Conservation (phyloP, 2,329 filamentous ascomycete species). For the Emmonsiellopsis sp. region DNA sequence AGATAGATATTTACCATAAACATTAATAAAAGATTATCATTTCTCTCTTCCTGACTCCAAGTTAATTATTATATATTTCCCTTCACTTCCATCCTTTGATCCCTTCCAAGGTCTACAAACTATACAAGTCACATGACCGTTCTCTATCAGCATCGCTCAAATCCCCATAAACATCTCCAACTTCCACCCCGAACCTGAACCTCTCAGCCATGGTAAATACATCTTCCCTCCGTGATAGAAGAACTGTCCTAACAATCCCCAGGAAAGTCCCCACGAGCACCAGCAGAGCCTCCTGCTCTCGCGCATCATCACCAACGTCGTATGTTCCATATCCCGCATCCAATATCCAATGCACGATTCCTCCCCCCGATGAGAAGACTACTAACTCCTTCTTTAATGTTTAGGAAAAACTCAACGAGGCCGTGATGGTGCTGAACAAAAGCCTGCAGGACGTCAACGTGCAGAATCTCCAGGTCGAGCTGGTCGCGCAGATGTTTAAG, state of each 20-base stretch:
- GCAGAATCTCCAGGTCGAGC: constrained; percentile 96
- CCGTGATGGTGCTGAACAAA: constrained; percentile 86
- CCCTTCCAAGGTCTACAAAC: too few species aligned
- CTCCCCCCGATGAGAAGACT: neutral
- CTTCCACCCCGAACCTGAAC: neutral
- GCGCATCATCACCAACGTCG: constrained; percentile 94
- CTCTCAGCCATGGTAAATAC: neutral
- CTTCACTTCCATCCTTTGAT: too few species aligned
- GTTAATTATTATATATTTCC: too few species aligned
- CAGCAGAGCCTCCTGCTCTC: constrained; percentile 90
- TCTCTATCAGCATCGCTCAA: too few species aligned
- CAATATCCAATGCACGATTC: neutral
- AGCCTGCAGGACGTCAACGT: constrained; percentile 96
- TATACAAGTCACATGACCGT: too few species aligned
- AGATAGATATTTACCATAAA: too few species aligned
- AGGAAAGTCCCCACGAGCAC: constrained; percentile 95
- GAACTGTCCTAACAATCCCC: neutral
- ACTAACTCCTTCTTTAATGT: neutral
- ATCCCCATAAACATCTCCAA: too few species aligned
- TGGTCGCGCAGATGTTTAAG: constrained; percentile 99
- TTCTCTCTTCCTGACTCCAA: too few species aligned
- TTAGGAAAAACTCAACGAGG: constrained; percentile 95
- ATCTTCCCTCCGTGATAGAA: neutral
- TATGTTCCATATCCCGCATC: constrained; percentile 42
- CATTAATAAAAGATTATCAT: too few species aligned